Percentiles rank a stretch among this genome's conserved stretches.
Evolutionary conservation across 1,284 basidiomycete species (phyloP).

Genomic region (Sporisorium reilianum): DNA sequence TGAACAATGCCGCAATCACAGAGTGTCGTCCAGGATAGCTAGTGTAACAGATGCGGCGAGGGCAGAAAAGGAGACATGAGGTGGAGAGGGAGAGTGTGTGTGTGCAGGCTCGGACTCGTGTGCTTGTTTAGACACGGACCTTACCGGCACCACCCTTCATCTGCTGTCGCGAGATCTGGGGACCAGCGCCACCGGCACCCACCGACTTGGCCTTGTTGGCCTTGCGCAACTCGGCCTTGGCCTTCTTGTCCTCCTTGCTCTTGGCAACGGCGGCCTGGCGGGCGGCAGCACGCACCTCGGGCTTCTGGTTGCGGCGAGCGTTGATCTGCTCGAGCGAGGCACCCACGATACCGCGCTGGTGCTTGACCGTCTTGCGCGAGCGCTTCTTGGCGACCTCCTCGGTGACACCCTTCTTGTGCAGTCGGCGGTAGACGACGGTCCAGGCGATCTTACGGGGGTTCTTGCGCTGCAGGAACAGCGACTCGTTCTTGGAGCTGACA

Average conservation of each 20-base stretch:
- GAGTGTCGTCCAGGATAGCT: conserved; percentile 31
- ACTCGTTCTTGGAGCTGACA: conserved; percentile 76
- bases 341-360: conserved; percentile 98
- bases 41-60: conserved; percentile 44
- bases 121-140: conserved; percentile 55
- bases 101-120: conserved; percentile 4
- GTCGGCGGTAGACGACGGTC: conserved; percentile 95
- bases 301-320: conserved; percentile 81
- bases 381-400: conserved; percentile 99
- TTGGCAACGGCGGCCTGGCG: conserved; percentile 92
- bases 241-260: conserved; percentile 89
- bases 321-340: conserved; percentile 90
- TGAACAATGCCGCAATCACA: conserved; percentile 16
- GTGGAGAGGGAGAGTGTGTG: background rate
- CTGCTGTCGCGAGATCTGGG: conserved; percentile 93
- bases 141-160: conserved; percentile 81
- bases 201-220: conserved; percentile 74
- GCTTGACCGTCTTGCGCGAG: conserved; percentile 95
- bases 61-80: conserved; percentile 5
- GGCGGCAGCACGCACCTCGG: conserved; percentile 84
- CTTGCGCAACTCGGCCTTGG: conserved; percentile 67
- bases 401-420: conserved; percentile 99
- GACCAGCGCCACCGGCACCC: conserved; percentile 72
- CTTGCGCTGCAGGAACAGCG: conserved; percentile 98
- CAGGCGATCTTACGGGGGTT: conserved; percentile 99